A percentile compares a stretch with the other conserved stretches of the same genome.
Conservation (phyloP, 371 early-diverging fungal species). For the Circinella minor region DNA sequence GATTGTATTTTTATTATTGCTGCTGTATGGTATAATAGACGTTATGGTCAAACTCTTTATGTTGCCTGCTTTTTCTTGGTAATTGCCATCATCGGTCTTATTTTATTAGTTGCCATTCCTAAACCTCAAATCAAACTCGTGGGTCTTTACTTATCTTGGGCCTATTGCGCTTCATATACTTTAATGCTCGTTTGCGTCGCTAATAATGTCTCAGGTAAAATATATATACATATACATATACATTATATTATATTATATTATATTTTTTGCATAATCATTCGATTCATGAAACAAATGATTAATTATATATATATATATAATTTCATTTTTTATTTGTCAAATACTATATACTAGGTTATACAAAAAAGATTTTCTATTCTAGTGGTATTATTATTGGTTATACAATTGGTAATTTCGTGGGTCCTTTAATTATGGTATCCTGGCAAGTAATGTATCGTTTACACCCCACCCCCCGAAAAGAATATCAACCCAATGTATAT, state of each 20-base stretch:
- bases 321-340: too few relatives aligned
- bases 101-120: constrained; percentile 45
- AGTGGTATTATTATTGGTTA: constrained; percentile 25
- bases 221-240: constrained; percentile 8
- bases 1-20: constrained; percentile 35
- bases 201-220: constrained; percentile 35
- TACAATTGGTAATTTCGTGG: constrained; percentile 31
- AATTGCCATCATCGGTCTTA: constrained; percentile 38
- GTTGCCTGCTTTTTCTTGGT: constrained; percentile 26
- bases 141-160: constrained; percentile 40
- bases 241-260: too few relatives aligned
- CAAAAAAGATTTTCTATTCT: constrained; percentile 33
- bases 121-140: constrained; percentile 33
- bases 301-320: too few relatives aligned
- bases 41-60: constrained; percentile 40
- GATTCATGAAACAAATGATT: too few relatives aligned
- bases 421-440: constrained; percentile 26
- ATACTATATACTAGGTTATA: constrained; percentile 34
- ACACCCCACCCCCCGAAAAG: too few relatives aligned
- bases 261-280: too few relatives aligned
- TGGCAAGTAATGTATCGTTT: constrained; percentile 14
- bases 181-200: constrained; percentile 27
- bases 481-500: too few relatives aligned
- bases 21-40: constrained; percentile 40
- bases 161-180: constrained; percentile 34